A percentile compares a stretch with the other conserved stretches of the same genome.
Conservation (phyloP, 257 asterid genomes). For the Mitragyna speciosa region DNA sequence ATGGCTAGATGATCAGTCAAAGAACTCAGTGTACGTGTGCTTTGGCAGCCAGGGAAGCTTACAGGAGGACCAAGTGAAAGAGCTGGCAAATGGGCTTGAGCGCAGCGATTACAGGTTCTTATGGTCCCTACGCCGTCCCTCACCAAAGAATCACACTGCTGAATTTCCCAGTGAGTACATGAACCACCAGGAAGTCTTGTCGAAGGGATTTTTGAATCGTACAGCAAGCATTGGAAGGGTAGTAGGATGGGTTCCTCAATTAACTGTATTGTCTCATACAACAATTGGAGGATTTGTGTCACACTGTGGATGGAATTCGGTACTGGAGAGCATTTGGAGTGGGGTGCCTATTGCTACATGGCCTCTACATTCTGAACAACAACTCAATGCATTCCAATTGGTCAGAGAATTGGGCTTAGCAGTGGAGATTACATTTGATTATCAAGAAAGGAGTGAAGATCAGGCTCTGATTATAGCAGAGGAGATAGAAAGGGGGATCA, state of each 20-base stretch:
- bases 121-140: slow-evolving; percentile 21
- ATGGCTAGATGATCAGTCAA: slow-evolving; percentile 7
- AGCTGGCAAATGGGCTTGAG: slow-evolving; percentile 10
- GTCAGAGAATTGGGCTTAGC: slow-evolving; percentile 52
- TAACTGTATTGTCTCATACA: slow-evolving; percentile 37
- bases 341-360: slow-evolving; percentile 63
- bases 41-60: slow-evolving; percentile 25
- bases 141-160: not conserved
- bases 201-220: slow-evolving; percentile 51
- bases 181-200: slow-evolving; percentile 32
- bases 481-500: slow-evolving; percentile 42
- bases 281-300: slow-evolving; percentile 63
- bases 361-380: slow-evolving; percentile 64
- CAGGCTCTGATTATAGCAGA: slow-evolving; percentile 26
- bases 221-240: slow-evolving; percentile 41
- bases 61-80: slow-evolving; percentile 7
- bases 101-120: slow-evolving; percentile 4
- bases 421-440: slow-evolving; percentile 41
- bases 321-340: slow-evolving; percentile 58
- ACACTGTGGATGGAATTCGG: slow-evolving; percentile 76
- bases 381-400: slow-evolving; percentile 57
- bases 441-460: slow-evolving; percentile 23
- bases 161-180: slow-evolving; percentile 6
- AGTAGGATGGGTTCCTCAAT: slow-evolving; percentile 61
- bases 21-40: slow-evolving; percentile 13